These are phyloP conservation scores for Hypocrella siamensis DNA, from an alignment of 2,329 filamentous ascomycete species.

Conservation along the genomic window DNA sequence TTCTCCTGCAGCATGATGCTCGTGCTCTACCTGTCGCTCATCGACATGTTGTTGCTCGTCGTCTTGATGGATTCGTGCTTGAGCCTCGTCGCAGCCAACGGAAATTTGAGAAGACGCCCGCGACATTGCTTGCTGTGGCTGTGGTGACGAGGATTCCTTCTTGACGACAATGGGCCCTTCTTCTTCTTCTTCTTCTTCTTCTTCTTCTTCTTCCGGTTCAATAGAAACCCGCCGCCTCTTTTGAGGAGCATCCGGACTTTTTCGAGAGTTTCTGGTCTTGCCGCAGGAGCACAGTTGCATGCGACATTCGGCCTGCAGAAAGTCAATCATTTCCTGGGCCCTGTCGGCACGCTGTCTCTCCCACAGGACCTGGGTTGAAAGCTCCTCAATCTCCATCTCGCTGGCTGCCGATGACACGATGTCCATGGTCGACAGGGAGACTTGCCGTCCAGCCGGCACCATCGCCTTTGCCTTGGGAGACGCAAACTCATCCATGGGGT, in stretches of 20 bases:
- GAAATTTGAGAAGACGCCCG: constrained; percentile 1
- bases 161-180: not conserved
- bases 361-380: constrained; percentile 36
- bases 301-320: constrained; percentile 59
- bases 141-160: constrained; percentile 18
- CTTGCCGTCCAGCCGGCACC: constrained; percentile 9
- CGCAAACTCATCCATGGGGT: constrained; percentile 44
- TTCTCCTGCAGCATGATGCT: not conserved
- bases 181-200: constrained; percentile 2
- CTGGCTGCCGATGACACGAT: constrained; percentile 38
- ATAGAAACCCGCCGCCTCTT: constrained; percentile 7
- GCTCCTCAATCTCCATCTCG: constrained; percentile 43
- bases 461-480: constrained; percentile 36
- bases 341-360: constrained; percentile 49
- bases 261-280: constrained; percentile 13
- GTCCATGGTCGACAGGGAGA: constrained; percentile 31
- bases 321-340: constrained; percentile 59
- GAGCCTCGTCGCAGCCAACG: not conserved
- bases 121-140: constrained; percentile 6
- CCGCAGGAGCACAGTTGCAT: constrained; percentile 51
- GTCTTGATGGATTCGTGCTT: not conserved
- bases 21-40: constrained; percentile 6
- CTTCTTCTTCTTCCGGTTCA: constrained; percentile 2
- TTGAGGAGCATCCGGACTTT: constrained; percentile 6
- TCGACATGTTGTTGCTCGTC: constrained; percentile 6